Conservation (phyloP, 2,329 filamentous ascomycete genomes). For the Calonectria fujianensis region DNA sequence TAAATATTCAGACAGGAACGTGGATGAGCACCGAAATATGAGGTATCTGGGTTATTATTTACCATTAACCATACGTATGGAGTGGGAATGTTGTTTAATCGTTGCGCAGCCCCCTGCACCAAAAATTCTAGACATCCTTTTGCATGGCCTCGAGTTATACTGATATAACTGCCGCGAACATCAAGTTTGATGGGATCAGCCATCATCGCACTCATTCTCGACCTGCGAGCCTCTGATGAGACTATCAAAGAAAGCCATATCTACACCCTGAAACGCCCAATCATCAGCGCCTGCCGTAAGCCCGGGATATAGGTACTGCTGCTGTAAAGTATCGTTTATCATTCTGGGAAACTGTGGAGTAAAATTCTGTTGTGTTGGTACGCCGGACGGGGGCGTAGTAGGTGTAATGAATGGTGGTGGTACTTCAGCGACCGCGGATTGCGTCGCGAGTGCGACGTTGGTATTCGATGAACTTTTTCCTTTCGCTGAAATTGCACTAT, state of each 20-base stretch:
- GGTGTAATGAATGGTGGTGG: not conserved
- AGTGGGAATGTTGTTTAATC: not conserved
- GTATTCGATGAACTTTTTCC: no score
- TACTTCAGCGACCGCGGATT: no score
- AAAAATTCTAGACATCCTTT: not conserved
- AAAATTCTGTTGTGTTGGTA: slow-evolving; percentile 15
- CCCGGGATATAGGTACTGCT: slow-evolving; percentile 30
- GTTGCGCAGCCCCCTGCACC: no score
- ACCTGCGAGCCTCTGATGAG: slow-evolving; percentile 29
- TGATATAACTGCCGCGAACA: not conserved
- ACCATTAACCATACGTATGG: not conserved
- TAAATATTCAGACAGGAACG: not conserved
- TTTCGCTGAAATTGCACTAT: no score
- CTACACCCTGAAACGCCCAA: slow-evolving; percentile 44
- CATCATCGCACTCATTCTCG: not conserved
- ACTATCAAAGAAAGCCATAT: slow-evolving; percentile 45
- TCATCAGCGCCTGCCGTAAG: slow-evolving; percentile 35
- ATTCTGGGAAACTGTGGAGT: not conserved
- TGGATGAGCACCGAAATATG: not conserved
- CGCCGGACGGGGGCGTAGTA: not conserved
- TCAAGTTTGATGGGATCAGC: not conserved
- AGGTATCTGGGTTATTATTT: not conserved
- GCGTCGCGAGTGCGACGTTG: not conserved
- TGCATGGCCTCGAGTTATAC: no score
- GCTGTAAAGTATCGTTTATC: slow-evolving; percentile 23